A percentile compares a stretch with the other conserved stretches of the same genome.
These are phyloP conservation scores for Metschnikowia cerradonensis DNA, from an alignment of 805 yeast species.

Conservation along the genomic window DNA sequence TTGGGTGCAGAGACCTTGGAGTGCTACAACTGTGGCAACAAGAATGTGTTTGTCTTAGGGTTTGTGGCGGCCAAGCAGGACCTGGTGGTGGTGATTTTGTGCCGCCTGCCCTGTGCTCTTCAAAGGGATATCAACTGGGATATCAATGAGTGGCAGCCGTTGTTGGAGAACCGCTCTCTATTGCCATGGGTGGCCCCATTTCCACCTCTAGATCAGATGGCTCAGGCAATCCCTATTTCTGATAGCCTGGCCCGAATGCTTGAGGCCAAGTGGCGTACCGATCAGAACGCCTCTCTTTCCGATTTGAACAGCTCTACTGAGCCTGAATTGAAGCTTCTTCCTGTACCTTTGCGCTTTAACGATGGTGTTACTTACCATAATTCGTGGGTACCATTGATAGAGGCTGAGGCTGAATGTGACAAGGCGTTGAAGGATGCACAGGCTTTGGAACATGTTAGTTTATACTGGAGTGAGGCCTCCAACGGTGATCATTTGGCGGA, in stretches of 20 bases:
- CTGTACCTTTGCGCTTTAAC: slow-evolving; percentile 69
- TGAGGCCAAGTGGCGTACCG: slow-evolving; percentile 78
- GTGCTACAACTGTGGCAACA: slow-evolving; percentile 86
- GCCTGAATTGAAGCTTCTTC: slow-evolving; percentile 47
- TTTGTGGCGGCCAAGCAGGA: slow-evolving; percentile 84
- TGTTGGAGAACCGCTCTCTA: slow-evolving; percentile 75
- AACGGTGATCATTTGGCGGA: slow-evolving; percentile 65
- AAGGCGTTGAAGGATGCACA: slow-evolving; percentile 70
- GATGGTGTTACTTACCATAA: slow-evolving; percentile 86
- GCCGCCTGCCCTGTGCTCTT: slow-evolving; percentile 87
- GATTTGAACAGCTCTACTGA: slow-evolving; percentile 53
- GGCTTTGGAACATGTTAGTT: slow-evolving; percentile 66
- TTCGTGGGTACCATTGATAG: slow-evolving; percentile 77
- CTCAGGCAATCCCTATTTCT: slow-evolving; percentile 53
- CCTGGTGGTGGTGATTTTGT: slow-evolving; percentile 78
- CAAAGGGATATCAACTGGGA: slow-evolving; percentile 79
- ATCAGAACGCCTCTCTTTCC: slow-evolving; percentile 65
- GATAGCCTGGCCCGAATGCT: slow-evolving; percentile 64
- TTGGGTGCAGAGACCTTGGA: slow-evolving; percentile 85
- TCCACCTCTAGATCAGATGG: slow-evolving; percentile 61
- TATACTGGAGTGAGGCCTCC: slow-evolving; percentile 68
- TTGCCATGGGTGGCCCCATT: slow-evolving; percentile 76
- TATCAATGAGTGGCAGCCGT: slow-evolving; percentile 79
- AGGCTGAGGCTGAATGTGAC: slow-evolving; percentile 79
- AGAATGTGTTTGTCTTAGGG: slow-evolving; percentile 74